These are phyloP conservation scores for Allantophomopsis lycopodina DNA, from an alignment of 2,329 filamentous ascomycete genomes.

Conservation along the genomic window DNA sequence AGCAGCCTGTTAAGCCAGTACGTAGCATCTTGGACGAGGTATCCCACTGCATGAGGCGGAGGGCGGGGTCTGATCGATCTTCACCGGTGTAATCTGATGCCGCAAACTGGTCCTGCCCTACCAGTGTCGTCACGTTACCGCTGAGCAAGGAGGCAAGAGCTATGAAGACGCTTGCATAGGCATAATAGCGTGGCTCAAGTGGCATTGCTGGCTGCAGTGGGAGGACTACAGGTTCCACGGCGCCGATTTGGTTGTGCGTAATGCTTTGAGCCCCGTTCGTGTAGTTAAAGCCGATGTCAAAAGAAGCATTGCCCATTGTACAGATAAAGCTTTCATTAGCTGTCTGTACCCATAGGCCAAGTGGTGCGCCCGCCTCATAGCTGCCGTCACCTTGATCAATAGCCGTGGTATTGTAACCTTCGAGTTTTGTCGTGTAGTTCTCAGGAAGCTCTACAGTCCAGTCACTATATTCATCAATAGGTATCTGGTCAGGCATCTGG, in stretches of 20 bases:
- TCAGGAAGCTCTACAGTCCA: neutral
- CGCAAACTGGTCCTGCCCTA: neutral
- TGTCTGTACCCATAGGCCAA: conserved; percentile 5
- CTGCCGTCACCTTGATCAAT: neutral
- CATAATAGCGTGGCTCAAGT: no score
- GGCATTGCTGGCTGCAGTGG: neutral
- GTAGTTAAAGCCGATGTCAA: conserved; percentile 5
- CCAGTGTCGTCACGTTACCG: conserved; percentile 1
- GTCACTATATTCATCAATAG: conserved; percentile 2
- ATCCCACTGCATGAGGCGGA: neutral
- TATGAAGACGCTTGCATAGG: neutral
- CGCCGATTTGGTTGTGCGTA: neutral
- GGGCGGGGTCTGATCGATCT: neutral
- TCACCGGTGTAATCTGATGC: conserved; percentile 1
- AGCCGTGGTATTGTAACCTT: no score
- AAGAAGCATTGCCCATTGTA: conserved; percentile 6
- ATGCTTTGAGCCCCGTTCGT: neutral
- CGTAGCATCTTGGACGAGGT: neutral
- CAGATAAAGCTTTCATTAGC: conserved; percentile 4
- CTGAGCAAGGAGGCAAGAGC: conserved; percentile 1
- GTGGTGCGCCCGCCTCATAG: neutral
- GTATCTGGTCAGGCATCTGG: conserved; percentile 1
- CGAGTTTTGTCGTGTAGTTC: neutral
- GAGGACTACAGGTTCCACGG: no score
- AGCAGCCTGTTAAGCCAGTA: no score